A percentile compares a stretch with the other conserved stretches of the same genome.
phyloP scores from a whole-genome alignment of 805 yeast genomes.

The Maudiozyma barnettii region DNA sequence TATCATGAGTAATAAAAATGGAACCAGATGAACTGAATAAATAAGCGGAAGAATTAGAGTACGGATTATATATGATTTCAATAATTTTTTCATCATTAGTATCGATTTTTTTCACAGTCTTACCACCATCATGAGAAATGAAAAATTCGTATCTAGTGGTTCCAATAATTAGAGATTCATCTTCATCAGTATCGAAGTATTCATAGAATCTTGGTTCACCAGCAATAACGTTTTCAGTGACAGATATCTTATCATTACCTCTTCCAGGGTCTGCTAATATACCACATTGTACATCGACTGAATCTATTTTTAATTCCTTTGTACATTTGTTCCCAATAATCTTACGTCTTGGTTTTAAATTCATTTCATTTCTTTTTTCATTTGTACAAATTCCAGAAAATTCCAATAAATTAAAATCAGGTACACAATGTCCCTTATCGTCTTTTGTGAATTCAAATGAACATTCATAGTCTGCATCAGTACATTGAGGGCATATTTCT shows the following conservation, averaged over 20 bases:
- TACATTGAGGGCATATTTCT: conserved; percentile 53
- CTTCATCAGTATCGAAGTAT: conserved; percentile 36
- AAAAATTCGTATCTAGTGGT: conserved; percentile 44
- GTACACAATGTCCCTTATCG: conserved; percentile 40
- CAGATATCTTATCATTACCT: conserved; percentile 27
- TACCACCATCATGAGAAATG: conserved; percentile 67
- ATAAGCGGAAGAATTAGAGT: conserved; percentile 24
- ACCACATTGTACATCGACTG: conserved; percentile 24
- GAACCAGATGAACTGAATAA: conserved; percentile 38
- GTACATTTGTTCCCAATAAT: conserved; percentile 16
- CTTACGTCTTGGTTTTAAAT: conserved; percentile 13
- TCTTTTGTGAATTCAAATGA: conserved; percentile 38
- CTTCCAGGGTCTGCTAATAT: conserved; percentile 11
- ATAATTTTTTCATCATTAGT: conserved; percentile 34
- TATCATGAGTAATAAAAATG: conserved; percentile 54
- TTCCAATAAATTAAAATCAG: conserved; percentile 20
- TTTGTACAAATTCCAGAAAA: conserved; percentile 16
- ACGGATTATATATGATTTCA: conserved; percentile 54
- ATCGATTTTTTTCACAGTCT: conserved; percentile 35
- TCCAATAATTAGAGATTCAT: conserved; percentile 56
- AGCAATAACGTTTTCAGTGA: conserved; percentile 37
- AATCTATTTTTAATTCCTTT: conserved; percentile 16
- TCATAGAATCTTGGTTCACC: conserved; percentile 48
- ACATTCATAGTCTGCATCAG: conserved; percentile 64
- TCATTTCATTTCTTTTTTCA: conserved; percentile 2